Evolutionary conservation across 495 filamentous ascomycete species (phyloP).

Genomic region (Pyronema domesticum): DNA sequence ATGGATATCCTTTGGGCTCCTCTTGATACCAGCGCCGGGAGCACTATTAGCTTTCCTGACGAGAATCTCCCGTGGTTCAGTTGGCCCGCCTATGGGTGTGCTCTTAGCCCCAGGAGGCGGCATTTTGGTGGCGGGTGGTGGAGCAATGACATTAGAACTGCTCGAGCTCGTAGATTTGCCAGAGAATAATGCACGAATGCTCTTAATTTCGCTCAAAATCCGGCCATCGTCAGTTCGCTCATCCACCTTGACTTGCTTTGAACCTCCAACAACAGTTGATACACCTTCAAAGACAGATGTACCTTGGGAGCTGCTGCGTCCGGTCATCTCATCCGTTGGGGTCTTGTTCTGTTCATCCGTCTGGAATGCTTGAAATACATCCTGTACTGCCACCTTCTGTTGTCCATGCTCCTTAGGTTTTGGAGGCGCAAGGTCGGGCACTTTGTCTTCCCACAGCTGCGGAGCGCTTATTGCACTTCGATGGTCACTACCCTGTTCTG

Average conservation of each 20-base stretch:
- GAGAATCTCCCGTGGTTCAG: neutral
- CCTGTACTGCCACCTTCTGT: neutral
- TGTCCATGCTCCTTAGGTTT: constrained; percentile 6
- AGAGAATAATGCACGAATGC: constrained; percentile 13
- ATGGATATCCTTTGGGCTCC: no score
- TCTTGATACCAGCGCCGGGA: neutral
- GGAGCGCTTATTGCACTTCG: constrained; percentile 20
- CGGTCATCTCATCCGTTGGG: neutral
- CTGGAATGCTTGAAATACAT: neutral
- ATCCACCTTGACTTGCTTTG: constrained; percentile 6
- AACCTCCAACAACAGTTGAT: neutral
- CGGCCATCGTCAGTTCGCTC: constrained; percentile 17
- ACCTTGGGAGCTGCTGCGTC: neutral
- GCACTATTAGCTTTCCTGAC: neutral
- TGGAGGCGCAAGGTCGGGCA: neutral
- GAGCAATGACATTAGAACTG: neutral
- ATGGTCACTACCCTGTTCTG: constrained; percentile 10
- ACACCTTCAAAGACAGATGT: neutral
- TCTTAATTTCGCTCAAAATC: constrained; percentile 24
- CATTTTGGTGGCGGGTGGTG: no score
- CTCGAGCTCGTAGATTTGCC: neutral
- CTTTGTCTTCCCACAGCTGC: constrained; percentile 16
- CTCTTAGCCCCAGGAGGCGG: neutral
- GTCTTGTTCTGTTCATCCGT: neutral
- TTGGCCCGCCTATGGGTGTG: neutral